Base-by-base conservation (phyloP, 495 filamentous ascomycete genomes). In the Trichoderma asperelloides region DNA sequence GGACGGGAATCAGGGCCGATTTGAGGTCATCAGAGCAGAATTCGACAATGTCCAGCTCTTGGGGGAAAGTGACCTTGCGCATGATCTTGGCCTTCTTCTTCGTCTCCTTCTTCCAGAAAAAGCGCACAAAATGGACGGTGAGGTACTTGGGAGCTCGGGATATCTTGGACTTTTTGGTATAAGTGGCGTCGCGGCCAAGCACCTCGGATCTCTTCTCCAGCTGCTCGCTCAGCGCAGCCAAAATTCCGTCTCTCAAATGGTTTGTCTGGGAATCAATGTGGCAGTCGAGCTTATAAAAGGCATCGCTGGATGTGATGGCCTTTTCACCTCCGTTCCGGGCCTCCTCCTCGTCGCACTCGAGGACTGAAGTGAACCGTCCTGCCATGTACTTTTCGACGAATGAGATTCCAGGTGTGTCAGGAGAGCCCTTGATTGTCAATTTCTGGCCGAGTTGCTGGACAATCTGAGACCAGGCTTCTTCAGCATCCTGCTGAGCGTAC, bases 81-180 rank as follows among this genome's bases (percentile, higher is more conserved):
- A 98, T 93, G 73, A 98, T 98, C 85, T 98, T 98, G 66, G 93
- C 92, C 81, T 98, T 98, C 84, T 98, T 98, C 74, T 94, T 87
- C 9, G 90, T 91, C 67, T 93, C 91, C 23, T 89, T 85, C 75
- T 96, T 93, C 96, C 96, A 98, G 81, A 91, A 97, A 80, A 98
- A 98, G 68, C 95, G 92, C 68, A 98, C 91, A 74, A 98, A 97
- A 74, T 98, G 95, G 6, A 98, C 93, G 16, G 95, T 94, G 37
- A 98, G 83, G 69, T 98, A 97, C 74, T 96, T 97, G 15, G 95
- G 95, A 67, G 98, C 76, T 11, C 94, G 89, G 27, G 92, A 84
- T 70, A 98, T 93, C 68, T 88, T 87, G 37, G 93, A 96, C 11
- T 83, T 88, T 79, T 96, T 97, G 27, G 92, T 97, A 76, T 98